phyloP scores from a whole-genome alignment of 2,329 filamentous ascomycete genomes.

The Ophiostoma quercus region DNA sequence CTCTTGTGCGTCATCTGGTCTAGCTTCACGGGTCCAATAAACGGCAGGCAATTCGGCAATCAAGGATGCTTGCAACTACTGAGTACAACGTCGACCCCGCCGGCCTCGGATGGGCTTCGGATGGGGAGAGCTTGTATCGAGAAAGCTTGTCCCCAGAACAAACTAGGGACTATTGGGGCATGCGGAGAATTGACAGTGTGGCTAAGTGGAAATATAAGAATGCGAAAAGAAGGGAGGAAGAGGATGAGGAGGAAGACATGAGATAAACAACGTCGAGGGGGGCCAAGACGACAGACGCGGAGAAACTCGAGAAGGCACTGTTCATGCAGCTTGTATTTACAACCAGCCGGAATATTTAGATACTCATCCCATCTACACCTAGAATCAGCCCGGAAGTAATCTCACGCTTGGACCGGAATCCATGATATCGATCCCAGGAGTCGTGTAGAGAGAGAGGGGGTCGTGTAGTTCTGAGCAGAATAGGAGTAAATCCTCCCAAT shows the following conservation, averaged over 20 bases:
- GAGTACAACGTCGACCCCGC: background rate
- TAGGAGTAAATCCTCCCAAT: background rate
- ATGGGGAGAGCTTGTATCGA: background rate
- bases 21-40: background rate
- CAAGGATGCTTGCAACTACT: background rate
- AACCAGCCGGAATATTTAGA: background rate
- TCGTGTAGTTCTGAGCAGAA: no score
- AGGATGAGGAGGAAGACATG: no score
- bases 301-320: background rate
- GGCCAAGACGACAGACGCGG: background rate
- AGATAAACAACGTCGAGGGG: background rate
- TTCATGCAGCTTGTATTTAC: background rate
- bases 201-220: background rate
- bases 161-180: background rate
- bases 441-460: background rate
- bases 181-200: background rate
- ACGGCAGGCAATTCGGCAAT: background rate
- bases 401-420: background rate
- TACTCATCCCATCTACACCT: no score
- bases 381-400: background rate
- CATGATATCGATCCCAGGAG: background rate
- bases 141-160: background rate
- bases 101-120: background rate
- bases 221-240: background rate
- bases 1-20: background rate